Base-by-base conservation (phyloP, 805 yeast genomes). In the Starmerella khaoyaiensis region DNA sequence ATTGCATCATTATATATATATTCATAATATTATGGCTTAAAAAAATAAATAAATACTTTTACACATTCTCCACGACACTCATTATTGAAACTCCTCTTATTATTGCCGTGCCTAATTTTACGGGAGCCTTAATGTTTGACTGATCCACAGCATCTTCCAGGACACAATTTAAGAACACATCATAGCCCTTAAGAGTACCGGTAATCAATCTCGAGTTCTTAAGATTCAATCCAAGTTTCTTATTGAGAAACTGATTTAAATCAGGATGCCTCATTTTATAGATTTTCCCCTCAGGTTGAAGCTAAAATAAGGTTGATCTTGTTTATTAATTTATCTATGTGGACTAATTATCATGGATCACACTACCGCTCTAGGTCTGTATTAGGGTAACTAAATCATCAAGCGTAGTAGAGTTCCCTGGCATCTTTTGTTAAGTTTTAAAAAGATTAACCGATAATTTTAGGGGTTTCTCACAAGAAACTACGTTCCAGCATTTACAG, bases 121-220 rank as follows among this genome's bases (percentile, higher is more conserved):
- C 54, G 40, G 66, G 67, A 9, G 68, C 70, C 4, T 73, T 76
- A 28, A 64, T 61, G 21, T 57, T 48, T 26, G 62, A 61, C 42
- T 71, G 72, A 54, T 79, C 90, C 12, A 74, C 64, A 1, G 83
- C 82, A 35, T 76, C 79, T 31, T 74, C 80, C 25, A 80, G 55
- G 0, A 80, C 82, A 18, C 79, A 59, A 51, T 80, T 80, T 49
- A 80, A 55, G 52, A 79, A 79, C 4, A 74, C 71, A 54, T 87
- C 97, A 56, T 74, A 87, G 2, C 97, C 97, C 50, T 81, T 65
- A 37, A 87, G 66, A 10, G 71, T 70, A 2, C 97, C 97, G n/a
- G 72, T 69, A 1, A 87, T 72, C 48, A 70, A 71, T 35, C 96
- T 67, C 11, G 79, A 61, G 1, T 94, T 93, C 56, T 82, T 83